phyloP scores from a whole-genome alignment of 495 filamentous ascomycete genomes.

The Lasiosphaeria ovina region DNA sequence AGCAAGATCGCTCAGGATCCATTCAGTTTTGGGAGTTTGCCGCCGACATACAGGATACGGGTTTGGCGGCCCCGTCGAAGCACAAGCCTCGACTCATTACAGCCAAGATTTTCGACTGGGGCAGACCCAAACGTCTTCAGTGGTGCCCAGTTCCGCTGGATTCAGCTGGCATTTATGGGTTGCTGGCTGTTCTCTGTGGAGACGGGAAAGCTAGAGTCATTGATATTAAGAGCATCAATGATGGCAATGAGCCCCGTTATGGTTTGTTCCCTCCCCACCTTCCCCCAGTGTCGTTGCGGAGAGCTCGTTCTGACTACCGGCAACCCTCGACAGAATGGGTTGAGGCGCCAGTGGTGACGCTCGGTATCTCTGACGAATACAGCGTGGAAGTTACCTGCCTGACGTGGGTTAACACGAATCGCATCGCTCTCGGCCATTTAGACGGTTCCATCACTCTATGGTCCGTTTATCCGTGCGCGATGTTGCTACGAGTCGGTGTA shows the following conservation, averaged over 20 bases:
- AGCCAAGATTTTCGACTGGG: constrained; percentile 40
- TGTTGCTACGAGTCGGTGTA: constrained; percentile 39
- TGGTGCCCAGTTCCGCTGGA: constrained; percentile 45
- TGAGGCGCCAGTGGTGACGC: constrained; percentile 36
- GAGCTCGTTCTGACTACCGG: constrained; percentile 14
- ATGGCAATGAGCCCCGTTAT: constrained; percentile 27
- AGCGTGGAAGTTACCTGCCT: constrained; percentile 46
- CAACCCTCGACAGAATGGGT: constrained; percentile 34
- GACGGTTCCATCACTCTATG: constrained; percentile 49
- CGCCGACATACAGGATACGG: constrained; percentile 14
- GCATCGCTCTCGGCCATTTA: constrained; percentile 44
- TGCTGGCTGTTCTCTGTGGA: constrained; percentile 41
- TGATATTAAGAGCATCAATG: constrained; percentile 29
- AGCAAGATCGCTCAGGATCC: constrained; percentile 26
- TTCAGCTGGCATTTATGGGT: constrained; percentile 20
- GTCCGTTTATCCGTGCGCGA: constrained; percentile 42
- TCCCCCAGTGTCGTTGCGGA: background rate
- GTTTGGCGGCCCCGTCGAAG: constrained; percentile 20
- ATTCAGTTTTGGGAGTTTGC: constrained; percentile 47
- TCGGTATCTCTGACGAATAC: constrained; percentile 41
- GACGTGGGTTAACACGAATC: constrained; percentile 49
- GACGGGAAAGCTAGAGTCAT: constrained; percentile 45
- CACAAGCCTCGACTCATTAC: constrained; percentile 28
- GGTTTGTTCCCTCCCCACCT: constrained; percentile 34
- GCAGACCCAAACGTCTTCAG: constrained; percentile 40